phyloP scores from a whole-genome alignment of 1,284 basidiomycete genomes.

The Quambalaria eucalypti region DNA sequence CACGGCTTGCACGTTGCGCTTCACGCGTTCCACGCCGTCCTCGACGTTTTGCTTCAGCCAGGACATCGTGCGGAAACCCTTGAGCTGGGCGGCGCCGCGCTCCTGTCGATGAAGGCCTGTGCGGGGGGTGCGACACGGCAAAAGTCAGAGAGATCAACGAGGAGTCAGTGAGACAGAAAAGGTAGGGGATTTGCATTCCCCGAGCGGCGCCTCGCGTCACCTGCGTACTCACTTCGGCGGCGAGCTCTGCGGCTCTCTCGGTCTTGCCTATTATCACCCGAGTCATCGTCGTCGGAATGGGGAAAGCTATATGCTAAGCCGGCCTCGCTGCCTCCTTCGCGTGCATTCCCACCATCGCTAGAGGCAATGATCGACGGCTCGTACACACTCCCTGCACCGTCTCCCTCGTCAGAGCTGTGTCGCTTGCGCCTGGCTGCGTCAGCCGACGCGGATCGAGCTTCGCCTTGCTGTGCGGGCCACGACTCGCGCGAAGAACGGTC shows the following conservation, averaged over 20 bases:
- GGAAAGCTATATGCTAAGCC: too few relatives aligned
- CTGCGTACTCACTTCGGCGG: neutral
- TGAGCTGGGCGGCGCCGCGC: constrained; percentile 33
- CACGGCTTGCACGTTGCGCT: neutral
- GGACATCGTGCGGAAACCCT: constrained; percentile 26
- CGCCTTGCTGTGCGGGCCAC: too few relatives aligned
- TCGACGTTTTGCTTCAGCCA: constrained; percentile 38
- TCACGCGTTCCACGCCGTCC: constrained; percentile 12
- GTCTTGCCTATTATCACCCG: neutral
- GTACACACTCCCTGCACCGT: neutral
- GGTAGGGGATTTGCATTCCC: neutral
- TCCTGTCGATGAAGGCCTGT: constrained; percentile 24
- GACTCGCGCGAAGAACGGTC: too few relatives aligned
- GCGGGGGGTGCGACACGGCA: neutral
- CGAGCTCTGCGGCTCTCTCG: neutral
- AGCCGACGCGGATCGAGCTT: too few relatives aligned
- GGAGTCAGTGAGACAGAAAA: neutral
- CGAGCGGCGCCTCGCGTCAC: neutral
- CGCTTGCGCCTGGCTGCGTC: too few relatives aligned
- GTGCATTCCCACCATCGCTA: too few relatives aligned
- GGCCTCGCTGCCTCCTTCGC: too few relatives aligned
- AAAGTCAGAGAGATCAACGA: neutral
- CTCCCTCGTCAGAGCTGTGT: too few relatives aligned
- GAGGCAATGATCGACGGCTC: neutral
- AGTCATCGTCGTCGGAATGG: neutral